Conservation (phyloP, 2,329 filamentous ascomycete genomes). For the Fusarium ramigenum region DNA sequence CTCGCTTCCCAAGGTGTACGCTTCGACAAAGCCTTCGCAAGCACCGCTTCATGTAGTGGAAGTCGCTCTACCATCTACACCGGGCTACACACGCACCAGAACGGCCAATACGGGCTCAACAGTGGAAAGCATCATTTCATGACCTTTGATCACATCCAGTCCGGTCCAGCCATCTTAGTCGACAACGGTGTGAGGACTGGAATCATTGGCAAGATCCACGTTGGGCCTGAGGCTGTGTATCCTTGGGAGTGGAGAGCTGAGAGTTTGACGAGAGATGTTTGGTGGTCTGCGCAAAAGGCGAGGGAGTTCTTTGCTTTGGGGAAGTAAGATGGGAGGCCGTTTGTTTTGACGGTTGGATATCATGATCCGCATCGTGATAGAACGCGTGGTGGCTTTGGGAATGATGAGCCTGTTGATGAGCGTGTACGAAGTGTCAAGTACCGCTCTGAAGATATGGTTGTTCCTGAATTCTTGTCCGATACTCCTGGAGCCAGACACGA, state of each 20-base stretch:
- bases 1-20: neutral
- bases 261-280: neutral
- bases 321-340: neutral
- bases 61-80: conserved; percentile 59
- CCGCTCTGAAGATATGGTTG: conserved; percentile 46
- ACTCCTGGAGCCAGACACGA: conserved; percentile 53
- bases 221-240: conserved; percentile 47
- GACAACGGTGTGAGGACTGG: conserved; percentile 46
- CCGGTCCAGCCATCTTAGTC: too few species aligned
- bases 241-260: neutral
- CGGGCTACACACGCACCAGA: conserved; percentile 59
- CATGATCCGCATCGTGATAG: neutral
- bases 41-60: conserved; percentile 59
- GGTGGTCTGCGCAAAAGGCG: neutral
- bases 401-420: neutral
- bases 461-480: conserved; percentile 55
- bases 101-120: conserved; percentile 55
- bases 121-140: conserved; percentile 51
- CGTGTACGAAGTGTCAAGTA: conserved; percentile 21
- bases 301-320: too few species aligned
- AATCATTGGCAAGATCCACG: conserved; percentile 60
- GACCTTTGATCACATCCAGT: too few species aligned
- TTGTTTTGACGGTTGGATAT: neutral
- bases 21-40: conserved; percentile 46
- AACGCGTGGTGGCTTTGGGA: neutral